Evolutionary conservation across 2,329 filamentous ascomycete species (phyloP), one percentile per base, ranked within the genome.

Genomic region (Knufia fluminis): DNA sequence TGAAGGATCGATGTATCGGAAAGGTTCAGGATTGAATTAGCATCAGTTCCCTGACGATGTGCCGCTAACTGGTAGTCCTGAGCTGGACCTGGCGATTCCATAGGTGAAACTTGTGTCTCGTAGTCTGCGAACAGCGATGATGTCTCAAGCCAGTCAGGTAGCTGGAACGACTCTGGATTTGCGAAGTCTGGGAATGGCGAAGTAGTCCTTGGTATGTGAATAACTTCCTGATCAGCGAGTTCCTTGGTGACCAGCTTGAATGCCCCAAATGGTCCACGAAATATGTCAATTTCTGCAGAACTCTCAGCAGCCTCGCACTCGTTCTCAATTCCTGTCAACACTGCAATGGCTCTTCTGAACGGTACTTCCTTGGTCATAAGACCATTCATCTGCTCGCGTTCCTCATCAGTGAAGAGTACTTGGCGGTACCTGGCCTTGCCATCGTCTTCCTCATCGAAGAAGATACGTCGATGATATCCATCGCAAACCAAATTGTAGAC

Each of bases 381-480:
- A 36, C 60, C 52, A 50, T 63, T 69, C 67, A 69, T 69, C 4
- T 46, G 51, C 36, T 55, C 48, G 4, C 66, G 64, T 48, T 64
- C 60, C 23, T 57, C 51, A 53, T 65, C 68, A n/a, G 68, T 68
- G 52, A 71, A 69, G 16, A 73, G 59, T 31, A 69, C 69, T 46
- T 70, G 68, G 33, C 70, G 66, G 53, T 68, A 72, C 23, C 59
- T 62, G 42, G 22, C 46, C 23, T 58, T 48, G 3, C 56, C 56
- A 12, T 57, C 56, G 10, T 59, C 58, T 39, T 62, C 58, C 2
- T 12, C 45, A 9, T 24, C 33, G 48, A 69, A 70, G 56, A 67
- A 65, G 26, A 69, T 61, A 33, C 57, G 59, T 6, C 65, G 68
- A 26, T 65, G 64, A 48, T 73, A 73, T 0, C 69, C 69, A 20